A percentile compares a stretch with the other conserved stretches of the same genome.
Evolutionary conservation across 1,284 basidiomycete genomes (phyloP).

Genomic region (Stereum hirsutum): DNA sequence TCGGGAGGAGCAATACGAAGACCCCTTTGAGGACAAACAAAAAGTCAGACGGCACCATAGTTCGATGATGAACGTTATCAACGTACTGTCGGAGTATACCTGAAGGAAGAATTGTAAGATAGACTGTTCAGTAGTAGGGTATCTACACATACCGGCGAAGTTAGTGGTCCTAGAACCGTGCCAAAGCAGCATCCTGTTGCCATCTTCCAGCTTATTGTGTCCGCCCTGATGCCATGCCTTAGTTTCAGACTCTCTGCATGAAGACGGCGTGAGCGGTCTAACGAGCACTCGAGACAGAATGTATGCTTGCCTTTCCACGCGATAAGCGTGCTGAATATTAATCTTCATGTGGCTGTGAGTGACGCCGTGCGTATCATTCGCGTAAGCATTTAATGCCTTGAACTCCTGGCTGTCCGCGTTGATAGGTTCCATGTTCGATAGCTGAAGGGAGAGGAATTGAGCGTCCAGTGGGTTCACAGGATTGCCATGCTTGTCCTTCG

Average conservation of each 20-base stretch:
- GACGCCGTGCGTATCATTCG: slow-evolving; percentile 43
- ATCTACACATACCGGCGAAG: slow-evolving; percentile 36
- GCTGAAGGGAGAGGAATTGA: slow-evolving; percentile 43
- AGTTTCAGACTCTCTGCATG: slow-evolving; percentile 34
- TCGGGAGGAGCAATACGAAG: slow-evolving; percentile 63
- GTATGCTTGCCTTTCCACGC: slow-evolving; percentile 43
- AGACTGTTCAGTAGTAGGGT: background rate
- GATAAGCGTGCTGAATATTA: slow-evolving; percentile 39
- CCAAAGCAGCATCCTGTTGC: slow-evolving; percentile 55
- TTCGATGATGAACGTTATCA: too few species aligned
- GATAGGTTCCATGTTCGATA: slow-evolving; percentile 46
- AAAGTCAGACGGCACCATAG: too few species aligned
- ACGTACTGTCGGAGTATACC: background rate
- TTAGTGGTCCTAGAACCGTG: slow-evolving; percentile 59
- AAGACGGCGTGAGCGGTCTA: background rate
- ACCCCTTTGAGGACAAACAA: slow-evolving; percentile 55
- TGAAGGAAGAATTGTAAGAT: background rate
- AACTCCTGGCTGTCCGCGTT: slow-evolving; percentile 36
- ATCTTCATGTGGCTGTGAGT: slow-evolving; percentile 39
- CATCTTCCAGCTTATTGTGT: slow-evolving; percentile 32
- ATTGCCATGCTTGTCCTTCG: slow-evolving; percentile 32
- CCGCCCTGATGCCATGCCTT: slow-evolving; percentile 43
- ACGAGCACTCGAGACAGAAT: slow-evolving; percentile 1
- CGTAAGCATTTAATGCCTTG: slow-evolving; percentile 37
- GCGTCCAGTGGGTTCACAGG: slow-evolving; percentile 49